A percentile compares a stretch with the other conserved stretches of the same genome.
Evolutionary conservation across 768 basidiomycete species (phyloP).

Genomic region (Hortiboletus flavorubellus): DNA sequence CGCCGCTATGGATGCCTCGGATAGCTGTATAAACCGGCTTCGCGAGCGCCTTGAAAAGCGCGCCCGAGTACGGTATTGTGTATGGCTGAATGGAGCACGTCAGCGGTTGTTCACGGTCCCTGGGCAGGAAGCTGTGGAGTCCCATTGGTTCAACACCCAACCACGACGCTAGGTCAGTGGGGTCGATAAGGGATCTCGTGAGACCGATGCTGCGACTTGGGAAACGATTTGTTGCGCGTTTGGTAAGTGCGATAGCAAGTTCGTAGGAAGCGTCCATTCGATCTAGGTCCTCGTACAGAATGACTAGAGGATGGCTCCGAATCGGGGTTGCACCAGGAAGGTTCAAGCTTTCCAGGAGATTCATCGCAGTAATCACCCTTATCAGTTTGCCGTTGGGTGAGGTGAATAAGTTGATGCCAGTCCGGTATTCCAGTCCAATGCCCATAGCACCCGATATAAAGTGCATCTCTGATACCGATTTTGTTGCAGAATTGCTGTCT

Average conservation of each 20-base stretch:
- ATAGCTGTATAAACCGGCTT: constrained; percentile 86
- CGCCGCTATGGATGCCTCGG: constrained; percentile 39
- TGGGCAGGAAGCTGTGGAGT: constrained; percentile 75
- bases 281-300: constrained; percentile 85
- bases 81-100: constrained; percentile 69
- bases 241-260: constrained; percentile 69
- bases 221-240: constrained; percentile 56
- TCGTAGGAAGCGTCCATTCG: constrained; percentile 81
- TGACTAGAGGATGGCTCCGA: constrained; percentile 49
- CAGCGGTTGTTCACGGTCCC: constrained; percentile 79
- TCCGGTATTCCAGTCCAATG: constrained; percentile 37
- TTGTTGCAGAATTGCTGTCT: constrained; percentile 51
- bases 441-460: constrained; percentile 35
- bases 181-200: constrained; percentile 75
- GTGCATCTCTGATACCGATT: constrained; percentile 53
- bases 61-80: constrained; percentile 80
- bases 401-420: constrained; percentile 32
- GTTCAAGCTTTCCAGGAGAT: constrained; percentile 46
- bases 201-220: constrained; percentile 76
- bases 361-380: constrained; percentile 53
- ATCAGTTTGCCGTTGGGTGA: constrained; percentile 43
- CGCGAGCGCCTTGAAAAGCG: constrained; percentile 87
- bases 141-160: constrained; percentile 62
- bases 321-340: constrained; percentile 23
- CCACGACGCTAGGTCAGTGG: constrained; percentile 81